Conservation (phyloP, 1,139 yeast genomes). For the Yamadazyma atlantica region DNA sequence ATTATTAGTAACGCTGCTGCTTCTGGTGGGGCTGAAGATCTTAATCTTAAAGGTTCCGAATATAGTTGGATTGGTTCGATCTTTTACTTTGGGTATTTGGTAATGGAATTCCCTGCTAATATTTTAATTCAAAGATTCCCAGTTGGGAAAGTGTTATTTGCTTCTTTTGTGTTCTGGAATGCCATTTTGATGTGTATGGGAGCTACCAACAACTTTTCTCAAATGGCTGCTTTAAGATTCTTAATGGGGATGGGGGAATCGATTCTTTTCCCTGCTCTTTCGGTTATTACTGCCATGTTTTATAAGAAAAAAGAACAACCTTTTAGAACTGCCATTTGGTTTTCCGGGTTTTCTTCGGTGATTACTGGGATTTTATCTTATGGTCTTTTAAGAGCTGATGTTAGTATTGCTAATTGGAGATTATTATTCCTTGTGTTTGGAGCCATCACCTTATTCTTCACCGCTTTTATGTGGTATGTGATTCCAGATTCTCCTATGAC, state of each 20-base stretch:
- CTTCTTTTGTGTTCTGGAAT: constrained; percentile 15
- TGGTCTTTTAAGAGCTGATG: constrained; percentile 15
- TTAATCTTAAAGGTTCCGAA: constrained; percentile 18
- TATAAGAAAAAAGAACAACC: constrained; percentile 16
- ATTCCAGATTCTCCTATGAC: constrained; percentile 19
- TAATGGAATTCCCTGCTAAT: constrained; percentile 15
- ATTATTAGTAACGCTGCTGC: constrained; percentile 38
- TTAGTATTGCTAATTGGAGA: constrained; percentile 16
- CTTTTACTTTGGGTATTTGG: constrained; percentile 19
- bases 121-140: constrained; percentile 16
- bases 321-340: constrained; percentile 15
- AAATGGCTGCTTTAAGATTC: constrained; percentile 16
- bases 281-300: constrained; percentile 15
- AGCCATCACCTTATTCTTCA: constrained; percentile 12
- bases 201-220: constrained; percentile 13
- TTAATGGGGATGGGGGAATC: constrained; percentile 18
- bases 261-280: constrained; percentile 14
- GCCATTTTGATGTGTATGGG: constrained; percentile 14
- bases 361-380: constrained; percentile 17
- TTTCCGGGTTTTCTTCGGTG: constrained; percentile 18
- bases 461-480: constrained; percentile 10
- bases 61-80: constrained; percentile 20
- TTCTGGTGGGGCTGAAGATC: constrained; percentile 29
- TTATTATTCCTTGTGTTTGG: constrained; percentile 16
- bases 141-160: constrained; percentile 13